phyloP scores from a whole-genome alignment of 2,329 filamentous ascomycete genomes.

The Aureobasidium leucospermi region DNA sequence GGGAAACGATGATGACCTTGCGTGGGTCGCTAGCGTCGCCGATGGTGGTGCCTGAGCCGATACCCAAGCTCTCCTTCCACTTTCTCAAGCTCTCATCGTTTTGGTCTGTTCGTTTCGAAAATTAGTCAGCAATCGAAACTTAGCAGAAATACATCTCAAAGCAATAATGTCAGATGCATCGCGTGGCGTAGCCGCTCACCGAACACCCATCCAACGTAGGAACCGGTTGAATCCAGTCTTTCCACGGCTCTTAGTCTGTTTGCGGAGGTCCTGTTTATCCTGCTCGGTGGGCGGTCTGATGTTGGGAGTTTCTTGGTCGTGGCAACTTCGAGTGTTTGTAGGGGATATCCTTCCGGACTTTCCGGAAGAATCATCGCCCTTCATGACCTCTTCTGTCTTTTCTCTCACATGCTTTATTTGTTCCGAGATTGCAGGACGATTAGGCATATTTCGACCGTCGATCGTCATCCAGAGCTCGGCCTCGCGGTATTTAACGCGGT shows the following conservation, averaged over 20 bases:
- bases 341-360: neutral
- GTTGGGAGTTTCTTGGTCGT: neutral
- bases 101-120: conserved; percentile 42
- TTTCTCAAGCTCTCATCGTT: conserved; percentile 91
- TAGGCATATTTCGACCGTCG: conserved; percentile 6
- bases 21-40: conserved; percentile 64
- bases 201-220: neutral
- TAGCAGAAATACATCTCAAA: neutral
- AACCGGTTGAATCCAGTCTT: neutral
- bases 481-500: conserved; percentile 1
- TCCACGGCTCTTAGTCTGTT: neutral
- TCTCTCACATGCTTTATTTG: neutral
- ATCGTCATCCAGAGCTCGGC: conserved; percentile 7
- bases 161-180: neutral
- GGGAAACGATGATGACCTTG: conserved; percentile 85
- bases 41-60: conserved; percentile 53
- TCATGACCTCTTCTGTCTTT: neutral
- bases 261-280: neutral
- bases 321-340: neutral
- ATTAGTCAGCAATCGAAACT: neutral
- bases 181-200: neutral
- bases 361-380: neutral
- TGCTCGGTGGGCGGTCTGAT: neutral
- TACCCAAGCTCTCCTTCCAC: conserved; percentile 94
- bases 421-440: neutral